Evolutionary conservation across 345 rosid genomes (phyloP), one percentile per base, ranked within the genome.

Genomic region (Citrus australasica): DNA sequence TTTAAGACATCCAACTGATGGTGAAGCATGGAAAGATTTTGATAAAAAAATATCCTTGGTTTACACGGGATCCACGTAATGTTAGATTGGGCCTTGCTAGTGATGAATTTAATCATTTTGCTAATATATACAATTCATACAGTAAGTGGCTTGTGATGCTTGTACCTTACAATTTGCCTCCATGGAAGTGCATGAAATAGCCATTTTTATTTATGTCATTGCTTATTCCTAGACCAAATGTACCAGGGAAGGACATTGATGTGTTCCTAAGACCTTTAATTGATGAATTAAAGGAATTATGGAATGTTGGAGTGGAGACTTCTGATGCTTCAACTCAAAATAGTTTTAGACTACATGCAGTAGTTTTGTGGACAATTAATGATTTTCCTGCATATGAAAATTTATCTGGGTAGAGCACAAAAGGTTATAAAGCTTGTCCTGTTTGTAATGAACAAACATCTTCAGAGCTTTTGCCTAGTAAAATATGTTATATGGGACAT

Each of bases 101-200:
- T 71, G 37, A 33, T 5, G 48, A 60, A 3, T 71, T 81, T 28
- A 61, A 81, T 10, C 62, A 69, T 11, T 77, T 71, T 33, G 46
- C 59, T 9, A 67, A 32, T 22, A 66, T 74, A 7, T 53, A 53
- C 21, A 32, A 30, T 3, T 2, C 5, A 14, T 25, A 79, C 16
- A 65, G 78, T 7, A 27, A 21, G 0, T 82, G 70, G 81, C 81
- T 10, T 0, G n/a, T 83, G 2, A 35, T 79, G 9, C 10, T 76
- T 9, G 9, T 80, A 1, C 60, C 24, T 5, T 83, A 71, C n/a
- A 76, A 79, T 48, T 48, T 83, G 13, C 63, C 61, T 5, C 62
- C 75, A 2, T 80, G 73, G 76, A 40, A 67, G 6, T 76, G 65
- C 30, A 60, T 51, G 11, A 38, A 38, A 38, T 2, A 38, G 0